Conservation (phyloP, 441 rosid species). For the Populus trichocarpa region DNA sequence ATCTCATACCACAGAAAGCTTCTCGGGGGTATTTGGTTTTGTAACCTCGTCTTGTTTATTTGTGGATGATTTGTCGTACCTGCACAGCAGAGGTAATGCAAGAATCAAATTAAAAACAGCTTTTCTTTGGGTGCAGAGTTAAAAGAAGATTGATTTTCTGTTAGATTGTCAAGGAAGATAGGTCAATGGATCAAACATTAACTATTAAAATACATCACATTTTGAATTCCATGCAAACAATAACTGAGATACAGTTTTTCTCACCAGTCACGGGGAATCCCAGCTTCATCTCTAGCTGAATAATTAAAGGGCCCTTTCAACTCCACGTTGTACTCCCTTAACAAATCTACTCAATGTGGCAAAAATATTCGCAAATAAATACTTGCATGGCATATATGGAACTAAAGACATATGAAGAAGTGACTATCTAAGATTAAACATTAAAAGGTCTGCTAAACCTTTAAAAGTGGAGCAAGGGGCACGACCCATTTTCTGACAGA, state of each 20-base stretch:
- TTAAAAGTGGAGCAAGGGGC: slow-evolving; percentile 79
- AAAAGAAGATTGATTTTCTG: not conserved
- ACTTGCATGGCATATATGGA: not conserved
- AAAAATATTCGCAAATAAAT: slow-evolving; percentile 16
- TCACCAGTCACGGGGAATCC: slow-evolving; percentile 90
- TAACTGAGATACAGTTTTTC: slow-evolving; percentile 6
- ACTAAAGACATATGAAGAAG: slow-evolving; percentile 1
- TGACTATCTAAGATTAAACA: slow-evolving; percentile 1
- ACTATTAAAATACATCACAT: not conserved
- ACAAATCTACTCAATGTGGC: slow-evolving; percentile 45
- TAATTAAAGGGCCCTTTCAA: slow-evolving; percentile 92
- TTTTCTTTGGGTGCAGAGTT: not conserved
- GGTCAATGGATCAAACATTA: not conserved
- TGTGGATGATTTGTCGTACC: slow-evolving; percentile 57
- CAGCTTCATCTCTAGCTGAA: slow-evolving; percentile 79
- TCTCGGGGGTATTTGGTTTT: slow-evolving; percentile 36
- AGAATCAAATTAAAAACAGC: not conserved
- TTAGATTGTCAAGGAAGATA: not conserved
- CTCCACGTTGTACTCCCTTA: slow-evolving; percentile 75
- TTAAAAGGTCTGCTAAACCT: slow-evolving; percentile 39
- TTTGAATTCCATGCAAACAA: not conserved
- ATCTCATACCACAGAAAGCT: slow-evolving; percentile 57
- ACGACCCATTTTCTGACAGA: slow-evolving; percentile 63
- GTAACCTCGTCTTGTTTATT: slow-evolving; percentile 29
- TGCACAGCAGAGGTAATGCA: slow-evolving; percentile 17